Conservation (phyloP, 257 asterid genomes). For the Solanum okadae region DNA sequence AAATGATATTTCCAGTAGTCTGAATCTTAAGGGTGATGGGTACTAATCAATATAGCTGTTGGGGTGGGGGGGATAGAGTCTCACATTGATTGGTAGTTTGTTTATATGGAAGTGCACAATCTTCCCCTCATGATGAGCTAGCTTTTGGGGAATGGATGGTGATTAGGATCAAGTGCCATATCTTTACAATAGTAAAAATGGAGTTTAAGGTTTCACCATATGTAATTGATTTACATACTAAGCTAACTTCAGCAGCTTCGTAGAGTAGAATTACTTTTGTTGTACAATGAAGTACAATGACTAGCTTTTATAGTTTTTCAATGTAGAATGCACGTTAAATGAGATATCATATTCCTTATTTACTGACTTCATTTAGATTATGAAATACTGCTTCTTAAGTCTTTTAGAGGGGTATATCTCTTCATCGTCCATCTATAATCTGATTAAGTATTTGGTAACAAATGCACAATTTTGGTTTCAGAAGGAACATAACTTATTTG, state of each 20-base stretch:
- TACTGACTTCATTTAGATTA: not conserved
- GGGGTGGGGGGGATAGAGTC: not conserved
- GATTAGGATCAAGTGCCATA: not conserved
- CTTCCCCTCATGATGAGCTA: too few species aligned
- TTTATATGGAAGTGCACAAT: too few species aligned
- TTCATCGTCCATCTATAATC: not conserved
- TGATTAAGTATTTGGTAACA: not conserved
- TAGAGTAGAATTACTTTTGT: not conserved
- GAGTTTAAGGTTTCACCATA: not conserved
- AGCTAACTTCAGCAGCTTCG: not conserved
- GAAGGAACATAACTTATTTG: not conserved
- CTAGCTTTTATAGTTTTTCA: not conserved
- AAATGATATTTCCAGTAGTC: not conserved
- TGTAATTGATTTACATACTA: not conserved
- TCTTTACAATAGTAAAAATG: not conserved
- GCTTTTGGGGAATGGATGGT: not conserved
- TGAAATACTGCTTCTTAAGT: not conserved
- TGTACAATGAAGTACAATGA: not conserved
- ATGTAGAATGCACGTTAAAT: not conserved
- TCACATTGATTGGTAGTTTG: not conserved
- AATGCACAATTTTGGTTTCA: not conserved
- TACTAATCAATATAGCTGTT: not conserved
- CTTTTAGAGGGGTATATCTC: not conserved
- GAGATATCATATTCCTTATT: not conserved
- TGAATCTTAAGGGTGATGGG: not conserved